Evolutionary conservation across 352 stramenopile species (phyloP), one percentile per base, ranked within the genome.

Genomic region (Hyphochytrium catenoides): DNA sequence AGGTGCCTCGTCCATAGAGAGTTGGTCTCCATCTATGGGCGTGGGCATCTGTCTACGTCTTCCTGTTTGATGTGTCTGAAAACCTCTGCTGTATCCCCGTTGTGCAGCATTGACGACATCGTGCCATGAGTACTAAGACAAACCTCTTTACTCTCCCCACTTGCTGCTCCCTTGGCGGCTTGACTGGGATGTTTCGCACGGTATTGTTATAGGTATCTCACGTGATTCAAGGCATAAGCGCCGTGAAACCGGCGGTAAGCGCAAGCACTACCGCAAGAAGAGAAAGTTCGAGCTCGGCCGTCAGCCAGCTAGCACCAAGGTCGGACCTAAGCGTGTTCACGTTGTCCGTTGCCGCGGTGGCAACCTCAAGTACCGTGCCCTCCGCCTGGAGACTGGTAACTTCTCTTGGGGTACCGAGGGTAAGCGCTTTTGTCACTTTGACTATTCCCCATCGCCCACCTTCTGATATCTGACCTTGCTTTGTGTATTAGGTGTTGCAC

Each of bases 201-300:
- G 17, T 37, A 25, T 31, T 40, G 26, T n/a, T 22, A 36, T 68
- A 93, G 91, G 91, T 94, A 98, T 99, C 70, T 96, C 86, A 68
- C 88, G 92, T 73, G 91, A 98, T 79, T 94, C 85, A 55, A 78
- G 70, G 48, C 90, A 98, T 75, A 99, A 99, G 76, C 87, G 92
- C 61, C 85, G 92, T 54, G 78, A 95, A 68, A 99, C 92, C 46
- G 92, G 92, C 79, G 92, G 90, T 47, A 95, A 95, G 73, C 88
- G 90, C 43, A 74, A 74, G 41, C 69, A 93, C 59, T 91, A 75
- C 66, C 81, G 81, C 59, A 99, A 99, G 81, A 98, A 98, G 91
- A 75, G 92, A 54, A 83, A 83, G 82, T 99, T 97, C 66, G 88
- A 98, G 66, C 60, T 96, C 44, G 92, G 91, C 40, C 86, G 93